Evolutionary conservation across 768 basidiomycete genomes (phyloP).

Genomic region (Filobasidium floriforme): DNA sequence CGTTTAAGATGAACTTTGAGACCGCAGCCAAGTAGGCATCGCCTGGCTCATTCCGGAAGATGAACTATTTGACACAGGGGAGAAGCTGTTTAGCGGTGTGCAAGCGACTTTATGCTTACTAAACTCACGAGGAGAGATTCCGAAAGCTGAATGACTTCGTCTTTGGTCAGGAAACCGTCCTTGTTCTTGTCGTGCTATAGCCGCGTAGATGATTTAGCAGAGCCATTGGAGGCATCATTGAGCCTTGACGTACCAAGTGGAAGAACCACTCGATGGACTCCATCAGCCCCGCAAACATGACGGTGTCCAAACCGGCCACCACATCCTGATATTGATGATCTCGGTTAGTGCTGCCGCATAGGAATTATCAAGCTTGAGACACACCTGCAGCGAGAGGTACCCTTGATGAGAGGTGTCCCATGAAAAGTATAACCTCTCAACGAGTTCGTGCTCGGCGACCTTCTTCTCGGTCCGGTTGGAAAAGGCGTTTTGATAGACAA

Average conservation of each 20-base stretch:
- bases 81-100: constrained; percentile 20
- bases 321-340: constrained; percentile 57
- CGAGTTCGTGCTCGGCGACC: constrained; percentile 92
- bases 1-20: constrained; percentile 94
- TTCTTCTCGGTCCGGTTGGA: constrained; percentile 80
- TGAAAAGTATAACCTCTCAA: constrained; percentile 85
- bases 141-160: constrained; percentile 89
- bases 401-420: constrained; percentile 82
- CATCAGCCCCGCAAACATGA: constrained; percentile 96
- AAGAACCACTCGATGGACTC: constrained; percentile 99
- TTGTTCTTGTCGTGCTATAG: constrained; percentile 62
- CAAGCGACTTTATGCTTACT: background rate
- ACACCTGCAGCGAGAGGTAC: constrained; percentile 81
- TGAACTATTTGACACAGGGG: constrained; percentile 61
- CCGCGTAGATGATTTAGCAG: constrained; percentile 2
- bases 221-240: background rate
- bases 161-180: constrained; percentile 89
- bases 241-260: constrained; percentile 50
- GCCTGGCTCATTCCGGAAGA: constrained; percentile 93
- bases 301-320: constrained; percentile 75
- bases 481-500: constrained; percentile 84
- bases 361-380: constrained; percentile 18
- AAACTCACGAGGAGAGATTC: constrained; percentile 77
- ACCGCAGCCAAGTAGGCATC: constrained; percentile 95
- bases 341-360: background rate